Base-by-base conservation (phyloP, 2,329 filamentous ascomycete genomes). In the Alternaria viburni region DNA sequence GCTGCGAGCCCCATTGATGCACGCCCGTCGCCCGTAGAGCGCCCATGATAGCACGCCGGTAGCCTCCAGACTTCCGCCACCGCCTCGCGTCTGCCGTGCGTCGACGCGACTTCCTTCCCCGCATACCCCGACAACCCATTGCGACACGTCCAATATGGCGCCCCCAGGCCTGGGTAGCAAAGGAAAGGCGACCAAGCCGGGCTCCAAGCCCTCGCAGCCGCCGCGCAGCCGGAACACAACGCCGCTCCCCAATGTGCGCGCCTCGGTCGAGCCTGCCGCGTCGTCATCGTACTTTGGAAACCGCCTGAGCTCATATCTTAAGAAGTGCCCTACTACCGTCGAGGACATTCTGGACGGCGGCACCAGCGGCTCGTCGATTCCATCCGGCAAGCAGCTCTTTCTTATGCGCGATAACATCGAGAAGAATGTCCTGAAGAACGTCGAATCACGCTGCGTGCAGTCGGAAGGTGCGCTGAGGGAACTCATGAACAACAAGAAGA, bases 391-490 rank as follows among this genome's bases (percentile, higher is more conserved):
- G 47, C 85, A 88, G 60, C 83, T 94, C 59, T 86, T 89, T 72
- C 86, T 83, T 67, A 84, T 94, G 64, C 85, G 88, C 66, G 88
- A 88, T 63, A 86, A 88, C 57, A 89, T 93, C 72, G 89, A 92
- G 71, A 86, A 86, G 67, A 78, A 74, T 19, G 76, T 84, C 9
- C 74, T 83, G 41, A 78, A 76, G 58, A 79, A 79, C 67, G 77
- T 84, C 64, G 79, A 77, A 62, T 78, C 78, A 52, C 86, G 91
- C 54, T 89, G 87, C 45, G 85, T 86, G 21, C 87, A 88, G 66
- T 93, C 90, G 78, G 91, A 94, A 73, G 86, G 88, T 36, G 89
- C 90, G 36, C 92, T 95, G 88, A 83, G 92, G 59, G 85, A 92
- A 69, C 82, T 93, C 59, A 87, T 89, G 7, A 84, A 86, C 71